A percentile compares a stretch with the other conserved stretches of the same genome.
Conservation (phyloP, 2,329 filamentous ascomycete species). For the Cryphonectria parasitica region DNA sequence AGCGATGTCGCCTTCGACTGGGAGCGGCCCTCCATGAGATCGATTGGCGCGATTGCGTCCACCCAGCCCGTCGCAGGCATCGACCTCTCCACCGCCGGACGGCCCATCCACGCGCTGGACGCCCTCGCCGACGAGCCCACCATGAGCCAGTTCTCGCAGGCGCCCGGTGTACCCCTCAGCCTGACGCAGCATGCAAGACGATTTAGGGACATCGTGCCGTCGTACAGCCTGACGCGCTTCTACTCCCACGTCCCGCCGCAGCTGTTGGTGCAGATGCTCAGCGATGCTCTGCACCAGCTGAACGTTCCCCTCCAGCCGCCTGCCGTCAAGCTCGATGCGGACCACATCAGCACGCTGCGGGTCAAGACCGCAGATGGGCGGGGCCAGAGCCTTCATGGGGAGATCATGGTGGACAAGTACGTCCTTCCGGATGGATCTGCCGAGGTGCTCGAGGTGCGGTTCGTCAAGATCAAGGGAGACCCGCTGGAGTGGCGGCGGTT, state of each 20-base stretch:
- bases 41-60: constrained; percentile 50
- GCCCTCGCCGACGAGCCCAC: constrained; percentile 84
- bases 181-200: constrained; percentile 86
- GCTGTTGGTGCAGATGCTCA: constrained; percentile 78
- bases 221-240: constrained; percentile 87
- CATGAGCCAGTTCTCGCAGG: constrained; percentile 81
- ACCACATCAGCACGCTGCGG: constrained; percentile 66
- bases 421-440: constrained; percentile 54
- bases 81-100: constrained; percentile 43
- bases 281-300: constrained; percentile 80
- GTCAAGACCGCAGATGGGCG: constrained; percentile 76
- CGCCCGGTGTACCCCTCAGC: constrained; percentile 76
- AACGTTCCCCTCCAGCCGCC: constrained; percentile 72
- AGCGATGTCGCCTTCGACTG: constrained; percentile 82
- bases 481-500: constrained; percentile 95
- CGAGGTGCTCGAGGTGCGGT: constrained; percentile 81
- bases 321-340: constrained; percentile 49
- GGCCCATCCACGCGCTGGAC: constrained; percentile 50
- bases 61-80: constrained; percentile 51
- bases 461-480: constrained; percentile 94
- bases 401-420: constrained; percentile 73
- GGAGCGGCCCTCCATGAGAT: constrained; percentile 70
- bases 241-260: constrained; percentile 79
- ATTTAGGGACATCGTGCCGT: constrained; percentile 89
- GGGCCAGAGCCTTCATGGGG: constrained; percentile 73